Evolutionary conservation across 345 rosid species (phyloP).

Genomic region (Corymbia maculata): DNA sequence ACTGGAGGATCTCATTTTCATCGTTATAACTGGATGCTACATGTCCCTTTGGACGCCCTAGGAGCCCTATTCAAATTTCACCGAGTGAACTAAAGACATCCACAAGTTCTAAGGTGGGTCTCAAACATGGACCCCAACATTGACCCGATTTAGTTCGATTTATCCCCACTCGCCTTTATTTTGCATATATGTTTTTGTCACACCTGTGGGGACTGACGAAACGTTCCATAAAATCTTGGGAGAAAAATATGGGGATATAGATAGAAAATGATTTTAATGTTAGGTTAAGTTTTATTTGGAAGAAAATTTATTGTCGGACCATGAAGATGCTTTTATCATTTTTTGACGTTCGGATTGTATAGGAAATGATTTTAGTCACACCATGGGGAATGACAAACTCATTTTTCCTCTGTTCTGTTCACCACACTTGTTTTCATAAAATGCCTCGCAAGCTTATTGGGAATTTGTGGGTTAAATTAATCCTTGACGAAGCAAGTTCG

Average conservation of each 20-base stretch:
- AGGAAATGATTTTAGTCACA: neutral
- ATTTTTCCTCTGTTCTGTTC: no score
- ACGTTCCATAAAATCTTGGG: neutral
- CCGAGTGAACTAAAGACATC: neutral
- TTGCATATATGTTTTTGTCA: neutral
- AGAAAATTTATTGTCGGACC: neutral
- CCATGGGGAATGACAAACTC: no score
- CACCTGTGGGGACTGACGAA: neutral
- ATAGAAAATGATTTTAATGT: neutral
- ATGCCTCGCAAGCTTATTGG: no score
- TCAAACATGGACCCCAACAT: neutral
- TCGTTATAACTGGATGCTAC: slow-evolving; percentile 27
- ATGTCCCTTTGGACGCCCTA: neutral
- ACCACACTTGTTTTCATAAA: no score
- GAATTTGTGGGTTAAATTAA: no score
- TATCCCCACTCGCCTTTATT: neutral
- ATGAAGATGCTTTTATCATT: neutral
- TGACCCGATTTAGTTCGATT: neutral
- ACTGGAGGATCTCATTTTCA: slow-evolving; percentile 28
- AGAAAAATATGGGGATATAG: neutral
- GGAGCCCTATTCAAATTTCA: neutral
- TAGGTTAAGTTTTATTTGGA: neutral
- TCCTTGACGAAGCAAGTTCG: no score
- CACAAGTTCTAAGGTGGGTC: neutral
- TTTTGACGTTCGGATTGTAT: neutral